Percentiles rank a stretch among this genome's conserved stretches.
Evolutionary conservation across 1,284 basidiomycete genomes (phyloP).

Genomic region (Moniliella sp.): DNA sequence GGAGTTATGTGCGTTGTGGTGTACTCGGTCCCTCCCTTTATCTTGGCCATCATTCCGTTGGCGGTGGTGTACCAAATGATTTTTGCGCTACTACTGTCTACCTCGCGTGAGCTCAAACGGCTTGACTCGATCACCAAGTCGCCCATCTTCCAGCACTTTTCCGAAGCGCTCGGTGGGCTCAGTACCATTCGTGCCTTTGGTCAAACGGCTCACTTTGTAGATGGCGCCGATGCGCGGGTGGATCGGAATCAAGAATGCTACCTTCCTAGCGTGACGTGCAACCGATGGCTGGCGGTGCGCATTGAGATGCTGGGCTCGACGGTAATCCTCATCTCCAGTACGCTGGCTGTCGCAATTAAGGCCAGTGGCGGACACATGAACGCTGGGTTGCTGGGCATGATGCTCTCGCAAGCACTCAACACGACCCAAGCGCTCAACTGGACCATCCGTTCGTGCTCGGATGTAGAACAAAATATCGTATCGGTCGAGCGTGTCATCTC

Average conservation of each 20-base stretch:
- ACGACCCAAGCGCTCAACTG: constrained; percentile 41
- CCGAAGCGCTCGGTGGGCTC: constrained; percentile 62
- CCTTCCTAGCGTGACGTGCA: constrained; percentile 49
- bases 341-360: constrained; percentile 46
- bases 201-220: constrained; percentile 44
- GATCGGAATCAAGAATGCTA: constrained; percentile 58
- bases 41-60: constrained; percentile 39
- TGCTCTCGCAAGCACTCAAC: constrained; percentile 58
- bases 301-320: constrained; percentile 50
- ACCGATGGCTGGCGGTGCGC: constrained; percentile 54
- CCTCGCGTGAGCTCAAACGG: constrained; percentile 73
- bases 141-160: constrained; percentile 56
- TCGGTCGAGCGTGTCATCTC: constrained; percentile 43
- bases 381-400: constrained; percentile 72
- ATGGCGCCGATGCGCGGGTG: constrained; percentile 54
- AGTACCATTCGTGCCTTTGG: constrained; percentile 53
- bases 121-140: constrained; percentile 71
- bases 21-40: constrained; percentile 51
- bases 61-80: constrained; percentile 20
- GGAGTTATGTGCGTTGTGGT: constrained; percentile 52
- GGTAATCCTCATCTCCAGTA: constrained; percentile 55
- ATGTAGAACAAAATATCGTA: constrained; percentile 77
- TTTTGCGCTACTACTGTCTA: constrained; percentile 55
- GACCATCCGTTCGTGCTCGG: constrained; percentile 69
- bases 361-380: constrained; percentile 43